Evolutionary conservation across 345 rosid genomes (phyloP).

Genomic region (Rhodamnia argentea): DNA sequence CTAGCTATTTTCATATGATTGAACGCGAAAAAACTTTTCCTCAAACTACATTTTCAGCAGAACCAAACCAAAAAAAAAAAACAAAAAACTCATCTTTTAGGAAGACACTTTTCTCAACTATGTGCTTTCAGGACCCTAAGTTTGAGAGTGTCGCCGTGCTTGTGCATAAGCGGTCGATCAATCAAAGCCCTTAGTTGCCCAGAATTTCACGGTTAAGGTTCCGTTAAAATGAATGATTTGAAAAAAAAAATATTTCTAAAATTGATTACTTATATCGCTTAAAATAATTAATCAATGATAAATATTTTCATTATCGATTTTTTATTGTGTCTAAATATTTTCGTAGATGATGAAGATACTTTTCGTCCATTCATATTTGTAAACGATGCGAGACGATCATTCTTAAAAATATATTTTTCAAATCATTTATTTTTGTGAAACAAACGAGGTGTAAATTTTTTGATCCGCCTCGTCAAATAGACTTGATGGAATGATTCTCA

Average conservation of each 20-base stretch:
- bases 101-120: background rate
- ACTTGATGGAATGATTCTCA: background rate
- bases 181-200: background rate
- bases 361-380: accelerated
- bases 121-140: background rate
- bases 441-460: background rate
- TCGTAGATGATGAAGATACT: background rate
- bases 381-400: accelerated
- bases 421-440: background rate
- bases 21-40: accelerated
- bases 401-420: accelerated
- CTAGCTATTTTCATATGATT: background rate
- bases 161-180: background rate
- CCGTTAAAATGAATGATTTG: accelerated
- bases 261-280: accelerated
- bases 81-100: accelerated
- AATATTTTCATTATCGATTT: background rate
- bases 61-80: background rate
- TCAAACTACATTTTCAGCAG: background rate
- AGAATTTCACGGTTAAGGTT: accelerated
- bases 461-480: accelerated
- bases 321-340: no score
- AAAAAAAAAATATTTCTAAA: accelerated
- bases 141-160: background rate
- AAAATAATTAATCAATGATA: accelerated